phyloP scores from a whole-genome alignment of 306 rosid genomes.

The Gleditsia sinensis region DNA sequence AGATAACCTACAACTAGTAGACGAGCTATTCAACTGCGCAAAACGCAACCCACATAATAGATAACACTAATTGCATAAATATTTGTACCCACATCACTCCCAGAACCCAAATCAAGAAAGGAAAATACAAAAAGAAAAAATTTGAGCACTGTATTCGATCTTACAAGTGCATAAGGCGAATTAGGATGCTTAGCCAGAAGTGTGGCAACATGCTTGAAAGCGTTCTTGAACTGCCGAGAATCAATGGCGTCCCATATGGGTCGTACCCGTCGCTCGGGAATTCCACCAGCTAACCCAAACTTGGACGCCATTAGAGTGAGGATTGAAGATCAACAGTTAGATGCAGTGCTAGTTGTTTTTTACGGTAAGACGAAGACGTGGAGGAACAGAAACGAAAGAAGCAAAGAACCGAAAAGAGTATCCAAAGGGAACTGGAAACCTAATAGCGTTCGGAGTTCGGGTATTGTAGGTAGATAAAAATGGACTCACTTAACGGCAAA shows the following conservation, averaged over 20 bases:
- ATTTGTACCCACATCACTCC: background rate
- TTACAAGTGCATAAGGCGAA: conserved; percentile 85
- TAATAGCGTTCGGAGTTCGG: background rate
- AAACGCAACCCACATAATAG: conserved; percentile 1
- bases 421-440: background rate
- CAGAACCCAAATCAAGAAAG: background rate
- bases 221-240: conserved; percentile 90
- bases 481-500: no score
- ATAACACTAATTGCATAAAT: background rate
- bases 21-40: background rate
- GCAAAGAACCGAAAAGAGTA: background rate
- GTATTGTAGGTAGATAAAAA: no score
- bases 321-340: background rate
- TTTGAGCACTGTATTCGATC: background rate
- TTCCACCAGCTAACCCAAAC: conserved; percentile 92
- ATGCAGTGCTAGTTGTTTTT: background rate
- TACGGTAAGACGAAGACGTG: background rate
- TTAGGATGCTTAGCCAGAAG: conserved; percentile 75
- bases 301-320: conserved; percentile 71
- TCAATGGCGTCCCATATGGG: conserved; percentile 99
- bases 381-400: background rate
- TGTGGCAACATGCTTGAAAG: conserved; percentile 70
- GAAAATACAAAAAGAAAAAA: background rate
- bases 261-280: conserved; percentile 94
- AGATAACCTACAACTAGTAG: background rate